Evolutionary conservation across 2,329 filamentous ascomycete species (phyloP).

Genomic region (Ustulina deusta): DNA sequence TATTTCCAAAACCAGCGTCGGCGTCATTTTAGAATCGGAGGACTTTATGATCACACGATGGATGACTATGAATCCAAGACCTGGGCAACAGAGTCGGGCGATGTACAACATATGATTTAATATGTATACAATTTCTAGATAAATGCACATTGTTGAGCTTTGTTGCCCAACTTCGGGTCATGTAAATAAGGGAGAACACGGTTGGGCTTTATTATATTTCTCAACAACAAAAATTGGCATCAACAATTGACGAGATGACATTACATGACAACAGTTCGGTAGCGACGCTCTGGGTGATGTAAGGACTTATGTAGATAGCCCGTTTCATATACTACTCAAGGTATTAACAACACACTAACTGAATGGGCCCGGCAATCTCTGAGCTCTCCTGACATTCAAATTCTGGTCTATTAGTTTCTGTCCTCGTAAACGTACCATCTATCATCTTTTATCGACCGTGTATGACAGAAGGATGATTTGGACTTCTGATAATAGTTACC

Average conservation of each 20-base stretch:
- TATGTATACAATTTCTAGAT: constrained; percentile 28
- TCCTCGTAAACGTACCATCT: too few relatives aligned
- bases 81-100: constrained; percentile 22
- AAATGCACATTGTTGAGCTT: constrained; percentile 13
- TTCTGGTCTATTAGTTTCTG: too few relatives aligned
- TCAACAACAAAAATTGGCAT: not conserved
- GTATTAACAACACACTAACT: not conserved
- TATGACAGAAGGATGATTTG: not conserved
- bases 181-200: constrained; percentile 24
- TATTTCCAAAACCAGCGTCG: constrained; percentile 35
- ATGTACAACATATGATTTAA: constrained; percentile 24
- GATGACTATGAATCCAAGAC: constrained; percentile 27
- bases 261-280: not conserved
- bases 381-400: not conserved
- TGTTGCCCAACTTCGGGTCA: not conserved
- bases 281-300: not conserved
- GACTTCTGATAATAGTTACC: not conserved
- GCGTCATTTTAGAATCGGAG: constrained; percentile 33
- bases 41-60: constrained; percentile 36
- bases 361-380: not conserved
- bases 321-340: too few relatives aligned
- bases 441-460: not conserved
- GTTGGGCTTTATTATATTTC: not conserved
- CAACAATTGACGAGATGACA: not conserved
- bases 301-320: too few relatives aligned